phyloP scores from a whole-genome alignment of 371 early-diverging fungal species.

The Capniomyces stellatus region DNA sequence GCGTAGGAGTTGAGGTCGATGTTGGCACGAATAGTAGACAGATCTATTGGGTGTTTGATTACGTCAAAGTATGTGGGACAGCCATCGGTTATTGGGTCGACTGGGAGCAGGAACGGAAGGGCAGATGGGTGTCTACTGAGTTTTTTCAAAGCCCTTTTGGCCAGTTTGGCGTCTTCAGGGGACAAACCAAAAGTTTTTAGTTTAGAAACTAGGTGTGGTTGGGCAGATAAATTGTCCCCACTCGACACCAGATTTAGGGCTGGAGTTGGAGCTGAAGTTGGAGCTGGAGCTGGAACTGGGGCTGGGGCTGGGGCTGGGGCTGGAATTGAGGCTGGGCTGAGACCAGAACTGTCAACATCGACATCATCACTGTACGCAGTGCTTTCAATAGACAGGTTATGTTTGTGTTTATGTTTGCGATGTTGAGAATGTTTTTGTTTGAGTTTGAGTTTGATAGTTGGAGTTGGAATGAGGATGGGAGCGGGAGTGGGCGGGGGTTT shows the following conservation, averaged over 20 bases:
- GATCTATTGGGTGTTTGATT: constrained; percentile 94
- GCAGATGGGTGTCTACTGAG: constrained; percentile 35
- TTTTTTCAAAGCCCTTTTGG: constrained; percentile 31
- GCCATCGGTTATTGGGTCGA: constrained; percentile 37
- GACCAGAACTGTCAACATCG: neutral
- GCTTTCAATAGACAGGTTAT: neutral
- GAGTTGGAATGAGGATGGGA: neutral
- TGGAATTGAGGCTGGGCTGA: neutral
- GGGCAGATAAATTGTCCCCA: no score
- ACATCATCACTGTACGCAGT: neutral
- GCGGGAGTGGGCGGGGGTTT: neutral
- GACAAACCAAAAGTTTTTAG: constrained; percentile 7
- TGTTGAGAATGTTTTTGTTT: no score
- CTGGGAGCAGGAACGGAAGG: constrained; percentile 41
- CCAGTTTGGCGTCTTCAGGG: constrained; percentile 23
- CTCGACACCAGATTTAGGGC: no score
- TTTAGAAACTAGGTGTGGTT: neutral
- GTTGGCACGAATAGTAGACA: constrained; percentile 68
- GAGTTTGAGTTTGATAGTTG: neutral
- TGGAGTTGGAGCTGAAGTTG: no score
- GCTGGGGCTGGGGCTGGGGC: neutral
- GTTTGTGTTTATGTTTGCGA: neutral
- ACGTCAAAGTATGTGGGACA: constrained; percentile 65
- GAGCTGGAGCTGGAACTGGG: neutral
- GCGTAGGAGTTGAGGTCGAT: constrained; percentile 42